Percentiles rank a stretch among this genome's conserved stretches.
phyloP scores from a whole-genome alignment of 306 rosid species.

The Casuarina equisetifolia region DNA sequence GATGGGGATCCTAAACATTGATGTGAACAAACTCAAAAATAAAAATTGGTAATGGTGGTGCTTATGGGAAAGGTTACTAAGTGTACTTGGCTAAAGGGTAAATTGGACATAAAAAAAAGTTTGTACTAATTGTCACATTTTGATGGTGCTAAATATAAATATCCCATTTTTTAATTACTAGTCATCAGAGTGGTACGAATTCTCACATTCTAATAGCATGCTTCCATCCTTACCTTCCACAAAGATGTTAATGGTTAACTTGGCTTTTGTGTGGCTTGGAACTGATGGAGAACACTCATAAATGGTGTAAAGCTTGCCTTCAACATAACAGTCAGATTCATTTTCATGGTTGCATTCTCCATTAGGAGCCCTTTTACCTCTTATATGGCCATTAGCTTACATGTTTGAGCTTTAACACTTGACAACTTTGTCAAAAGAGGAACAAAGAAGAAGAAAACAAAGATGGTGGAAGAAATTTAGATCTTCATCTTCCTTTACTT shows the following conservation, averaged over 20 bases:
- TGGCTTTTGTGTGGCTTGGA: conserved; percentile 29
- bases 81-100: too few species aligned
- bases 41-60: too few species aligned
- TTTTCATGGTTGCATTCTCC: conserved; percentile 45
- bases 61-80: too few species aligned
- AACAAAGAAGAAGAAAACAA: not conserved
- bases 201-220: conserved; percentile 25
- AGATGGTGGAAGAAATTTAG: not conserved
- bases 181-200: conserved; percentile 22
- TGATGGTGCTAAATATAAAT: too few species aligned
- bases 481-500: conserved; percentile 18
- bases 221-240: conserved; percentile 1
- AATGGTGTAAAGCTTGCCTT: conserved; percentile 32
- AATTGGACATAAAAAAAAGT: too few species aligned
- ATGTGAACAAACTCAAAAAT: too few species aligned
- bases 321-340: conserved; percentile 36
- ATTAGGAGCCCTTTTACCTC: conserved; percentile 27
- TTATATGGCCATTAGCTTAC: conserved; percentile 22
- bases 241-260: conserved; percentile 44
- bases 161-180: too few species aligned
- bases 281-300: conserved; percentile 43
- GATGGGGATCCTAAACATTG: too few species aligned
- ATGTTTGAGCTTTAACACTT: conserved; percentile 24
- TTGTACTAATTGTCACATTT: too few species aligned
- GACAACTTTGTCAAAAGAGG: not conserved